phyloP scores from a whole-genome alignment of 257 asterid genomes.

The Striga asiatica region DNA sequence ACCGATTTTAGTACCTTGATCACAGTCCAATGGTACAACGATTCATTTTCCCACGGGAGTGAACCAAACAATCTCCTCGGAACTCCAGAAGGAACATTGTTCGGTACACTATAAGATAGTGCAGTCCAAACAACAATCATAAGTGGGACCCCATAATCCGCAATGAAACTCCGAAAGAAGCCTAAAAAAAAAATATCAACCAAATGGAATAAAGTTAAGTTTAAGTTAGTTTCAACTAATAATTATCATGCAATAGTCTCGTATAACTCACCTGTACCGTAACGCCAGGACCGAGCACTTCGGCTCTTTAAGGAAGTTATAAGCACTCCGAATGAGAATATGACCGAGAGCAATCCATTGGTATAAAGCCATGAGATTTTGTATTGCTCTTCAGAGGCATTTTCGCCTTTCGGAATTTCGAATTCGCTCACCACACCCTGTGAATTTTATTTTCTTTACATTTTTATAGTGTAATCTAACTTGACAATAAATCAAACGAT shows the following conservation, averaged over 20 bases:
- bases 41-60: constrained; percentile 34
- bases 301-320: constrained; percentile 35
- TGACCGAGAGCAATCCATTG: constrained; percentile 40
- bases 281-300: constrained; percentile 43
- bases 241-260: no score
- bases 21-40: constrained; percentile 44
- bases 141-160: constrained; percentile 51
- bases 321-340: constrained; percentile 37
- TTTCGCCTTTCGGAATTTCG: constrained; percentile 29
- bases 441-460: no score
- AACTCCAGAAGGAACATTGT: constrained; percentile 28
- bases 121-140: constrained; percentile 40
- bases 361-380: constrained; percentile 40
- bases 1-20: constrained; percentile 23
- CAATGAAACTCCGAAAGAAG: constrained; percentile 37
- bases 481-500: no score
- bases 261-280: constrained; percentile 31
- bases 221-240: no score
- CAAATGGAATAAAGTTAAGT: no score
- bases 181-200: no score
- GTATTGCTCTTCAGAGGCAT: constrained; percentile 19
- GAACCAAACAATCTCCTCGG: constrained; percentile 40
- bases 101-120: constrained; percentile 26
- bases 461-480: no score
- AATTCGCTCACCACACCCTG: constrained; percentile 48